A percentile compares a stretch with the other conserved stretches of the same genome.
Evolutionary conservation across 495 filamentous ascomycete species (phyloP).

Genomic region (Podospora bellae-mahoneyi): DNA sequence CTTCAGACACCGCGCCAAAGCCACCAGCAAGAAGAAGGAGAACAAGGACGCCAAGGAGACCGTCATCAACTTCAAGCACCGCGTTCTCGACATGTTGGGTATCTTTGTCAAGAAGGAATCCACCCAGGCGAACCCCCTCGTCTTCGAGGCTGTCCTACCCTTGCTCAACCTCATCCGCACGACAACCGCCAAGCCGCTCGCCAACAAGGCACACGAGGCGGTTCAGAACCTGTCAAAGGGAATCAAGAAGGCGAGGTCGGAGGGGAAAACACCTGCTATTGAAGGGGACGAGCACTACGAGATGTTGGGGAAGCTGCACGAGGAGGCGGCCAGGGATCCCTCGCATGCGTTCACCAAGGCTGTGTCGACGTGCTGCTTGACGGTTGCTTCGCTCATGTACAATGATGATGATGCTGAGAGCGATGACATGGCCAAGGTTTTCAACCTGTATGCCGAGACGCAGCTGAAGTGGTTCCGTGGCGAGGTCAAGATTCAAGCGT

Average conservation of each 20-base stretch:
- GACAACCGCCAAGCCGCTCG: slow-evolving; percentile 67
- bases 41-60: slow-evolving; percentile 80
- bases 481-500: slow-evolving; percentile 45
- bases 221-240: slow-evolving; percentile 68
- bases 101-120: slow-evolving; percentile 82
- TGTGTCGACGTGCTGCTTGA: slow-evolving; percentile 47
- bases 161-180: slow-evolving; percentile 44
- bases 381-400: slow-evolving; percentile 45
- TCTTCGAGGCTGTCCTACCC: slow-evolving; percentile 66
- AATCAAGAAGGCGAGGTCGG: slow-evolving; percentile 53
- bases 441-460: slow-evolving; percentile 42
- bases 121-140: slow-evolving; percentile 55
- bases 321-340: slow-evolving; percentile 61
- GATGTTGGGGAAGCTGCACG: slow-evolving; percentile 65
- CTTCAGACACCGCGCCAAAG: slow-evolving; percentile 67
- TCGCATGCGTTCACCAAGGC: slow-evolving; percentile 49
- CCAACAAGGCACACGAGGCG: slow-evolving; percentile 65
- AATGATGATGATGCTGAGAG: slow-evolving; percentile 29
- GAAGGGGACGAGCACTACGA: slow-evolving; percentile 44
- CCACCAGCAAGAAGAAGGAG: slow-evolving; percentile 65
- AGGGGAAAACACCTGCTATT: slow-evolving; percentile 29
- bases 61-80: slow-evolving; percentile 93
- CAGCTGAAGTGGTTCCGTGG: slow-evolving; percentile 44
- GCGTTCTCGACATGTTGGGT: slow-evolving; percentile 80
- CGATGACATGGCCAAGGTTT: slow-evolving; percentile 31